phyloP scores from a whole-genome alignment of 345 rosid genomes.

The Populus euphratica region DNA sequence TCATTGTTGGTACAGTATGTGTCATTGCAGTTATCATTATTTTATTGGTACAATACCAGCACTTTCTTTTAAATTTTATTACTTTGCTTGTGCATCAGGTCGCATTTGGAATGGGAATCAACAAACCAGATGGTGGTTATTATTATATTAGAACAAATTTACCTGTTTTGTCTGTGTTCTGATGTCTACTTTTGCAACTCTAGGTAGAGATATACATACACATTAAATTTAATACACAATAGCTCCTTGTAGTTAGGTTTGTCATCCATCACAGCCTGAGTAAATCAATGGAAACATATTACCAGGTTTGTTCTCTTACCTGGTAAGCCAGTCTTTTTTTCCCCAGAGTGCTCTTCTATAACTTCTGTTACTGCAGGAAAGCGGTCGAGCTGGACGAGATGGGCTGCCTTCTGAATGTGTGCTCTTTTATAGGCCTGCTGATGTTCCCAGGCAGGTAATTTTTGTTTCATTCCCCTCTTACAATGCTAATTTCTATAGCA shows the following conservation, averaged over 20 bases:
- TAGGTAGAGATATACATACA: background rate
- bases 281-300: conserved; percentile 97
- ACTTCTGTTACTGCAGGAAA: conserved; percentile 58
- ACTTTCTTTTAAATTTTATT: conserved; percentile 19
- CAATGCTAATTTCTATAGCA: background rate
- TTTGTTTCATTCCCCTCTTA: background rate
- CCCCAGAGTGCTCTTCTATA: conserved; percentile 7
- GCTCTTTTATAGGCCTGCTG: conserved; percentile 80
- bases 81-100: conserved; percentile 48
- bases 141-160: background rate
- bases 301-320: conserved; percentile 54
- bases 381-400: conserved; percentile 98
- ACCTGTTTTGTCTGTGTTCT: background rate
- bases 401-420: conserved; percentile 90
- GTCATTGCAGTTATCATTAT: conserved; percentile 10
- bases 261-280: conserved; percentile 98
- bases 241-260: conserved; percentile 80
- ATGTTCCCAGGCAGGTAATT: conserved; percentile 84
- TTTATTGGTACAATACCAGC: conserved; percentile 8
- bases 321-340: background rate
- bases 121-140: conserved; percentile 94
- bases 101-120: conserved; percentile 99
- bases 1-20: conserved; percentile 96
- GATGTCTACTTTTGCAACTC: background rate
- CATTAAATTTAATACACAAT: conserved; percentile 3